Percentiles rank a stretch among this genome's conserved stretches.
Conservation (phyloP, 2,329 filamentous ascomycete species). For the Diaporthe aspalathi region DNA sequence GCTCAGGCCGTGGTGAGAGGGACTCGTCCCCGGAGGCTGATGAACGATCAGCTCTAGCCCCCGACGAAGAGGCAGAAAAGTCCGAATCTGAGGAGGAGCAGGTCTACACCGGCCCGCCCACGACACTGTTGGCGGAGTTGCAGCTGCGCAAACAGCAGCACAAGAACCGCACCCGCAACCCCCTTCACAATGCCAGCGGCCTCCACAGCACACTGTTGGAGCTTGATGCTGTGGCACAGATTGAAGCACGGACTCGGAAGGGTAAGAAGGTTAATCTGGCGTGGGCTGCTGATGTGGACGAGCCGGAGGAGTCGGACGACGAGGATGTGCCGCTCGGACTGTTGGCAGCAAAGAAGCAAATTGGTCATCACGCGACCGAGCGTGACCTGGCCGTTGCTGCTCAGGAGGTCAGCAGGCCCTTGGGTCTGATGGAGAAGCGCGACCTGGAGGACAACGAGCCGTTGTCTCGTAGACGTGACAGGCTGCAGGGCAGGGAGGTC, state of each 20-base stretch:
- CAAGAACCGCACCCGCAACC: conserved; percentile 77
- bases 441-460: conserved; percentile 95
- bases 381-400: conserved; percentile 58
- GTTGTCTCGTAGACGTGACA: conserved; percentile 78
- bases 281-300: conserved; percentile 69
- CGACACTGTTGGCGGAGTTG: conserved; percentile 91
- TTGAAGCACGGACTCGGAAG: conserved; percentile 80
- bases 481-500: conserved; percentile 73
- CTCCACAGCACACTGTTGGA: conserved; percentile 91
- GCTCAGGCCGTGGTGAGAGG: conserved; percentile 25
- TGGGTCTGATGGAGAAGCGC: conserved; percentile 82
- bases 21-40: conserved; percentile 40
- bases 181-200: conserved; percentile 75
- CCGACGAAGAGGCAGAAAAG: conserved; percentile 46
- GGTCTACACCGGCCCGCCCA: conserved; percentile 77
- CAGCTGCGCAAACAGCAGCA: conserved; percentile 92
- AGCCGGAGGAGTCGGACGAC: conserved; percentile 73
- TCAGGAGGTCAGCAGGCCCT: conserved; percentile 70
- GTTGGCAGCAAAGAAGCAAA: conserved; percentile 73
- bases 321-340: conserved; percentile 91
- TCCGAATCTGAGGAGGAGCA: conserved; percentile 58
- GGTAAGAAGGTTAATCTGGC: conserved; percentile 85
- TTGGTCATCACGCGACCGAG: conserved; percentile 50
- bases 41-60: conserved; percentile 41
- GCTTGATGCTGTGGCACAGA: conserved; percentile 88